phyloP scores from a whole-genome alignment of 805 yeast genomes.

The Grigorovia jiainica region DNA sequence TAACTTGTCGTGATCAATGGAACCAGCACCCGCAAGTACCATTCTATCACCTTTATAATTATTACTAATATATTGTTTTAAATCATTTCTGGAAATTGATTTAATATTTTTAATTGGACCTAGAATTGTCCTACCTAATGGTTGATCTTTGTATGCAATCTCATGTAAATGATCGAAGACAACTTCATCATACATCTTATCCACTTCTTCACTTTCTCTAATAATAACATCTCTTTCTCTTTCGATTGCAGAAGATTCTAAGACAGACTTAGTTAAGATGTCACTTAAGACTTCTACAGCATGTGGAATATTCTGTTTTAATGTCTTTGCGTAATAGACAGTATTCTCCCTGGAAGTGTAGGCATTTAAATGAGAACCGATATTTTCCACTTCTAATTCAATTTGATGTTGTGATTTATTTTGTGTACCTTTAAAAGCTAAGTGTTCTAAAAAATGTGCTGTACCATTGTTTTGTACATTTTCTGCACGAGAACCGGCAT shows the following conservation, averaged over 20 bases:
- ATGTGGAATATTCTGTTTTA: constrained; percentile 69
- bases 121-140: constrained; percentile 89
- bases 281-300: constrained; percentile 86
- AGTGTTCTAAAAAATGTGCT: constrained; percentile 94
- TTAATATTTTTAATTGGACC: constrained; percentile 89
- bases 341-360: constrained; percentile 97
- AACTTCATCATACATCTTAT: constrained; percentile 96
- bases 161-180: constrained; percentile 95
- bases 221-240: constrained; percentile 94
- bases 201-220: constrained; percentile 96
- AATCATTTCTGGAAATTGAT: constrained; percentile 66
- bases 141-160: constrained; percentile 81
- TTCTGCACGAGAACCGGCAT: constrained; percentile 97
- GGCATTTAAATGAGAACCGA: constrained; percentile 97
- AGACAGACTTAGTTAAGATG: constrained; percentile 74
- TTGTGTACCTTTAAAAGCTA: constrained; percentile 91
- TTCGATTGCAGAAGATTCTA: constrained; percentile 79
- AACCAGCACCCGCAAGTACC: constrained; percentile 97
- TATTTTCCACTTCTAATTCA: constrained; percentile 89
- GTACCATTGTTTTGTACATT: constrained; percentile 78
- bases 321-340: constrained; percentile 87
- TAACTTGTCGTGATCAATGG: constrained; percentile 78
- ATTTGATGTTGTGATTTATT: constrained; percentile 70
- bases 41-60: constrained; percentile 94
- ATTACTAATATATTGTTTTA: constrained; percentile 66